Conservation (phyloP, 2,329 filamentous ascomycete species). For the Metarhizium sp. region DNA sequence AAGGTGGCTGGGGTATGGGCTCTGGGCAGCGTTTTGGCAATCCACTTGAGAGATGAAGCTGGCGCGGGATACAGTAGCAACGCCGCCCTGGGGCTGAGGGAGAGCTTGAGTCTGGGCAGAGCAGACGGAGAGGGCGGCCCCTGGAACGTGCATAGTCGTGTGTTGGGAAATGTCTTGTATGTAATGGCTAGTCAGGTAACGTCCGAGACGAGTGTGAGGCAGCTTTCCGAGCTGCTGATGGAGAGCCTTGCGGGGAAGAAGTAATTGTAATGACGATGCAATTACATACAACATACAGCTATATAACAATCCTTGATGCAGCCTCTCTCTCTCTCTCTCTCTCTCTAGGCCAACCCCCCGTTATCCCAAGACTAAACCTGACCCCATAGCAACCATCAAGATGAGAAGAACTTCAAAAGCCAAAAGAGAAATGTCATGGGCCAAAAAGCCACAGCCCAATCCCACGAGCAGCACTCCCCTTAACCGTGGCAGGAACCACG, state of each 20-base stretch:
- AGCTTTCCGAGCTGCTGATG: slow-evolving; percentile 13
- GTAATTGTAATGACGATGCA: neutral
- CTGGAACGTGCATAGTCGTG: slow-evolving; percentile 44
- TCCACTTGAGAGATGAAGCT: slow-evolving; percentile 38
- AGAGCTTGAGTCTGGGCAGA: slow-evolving; percentile 18
- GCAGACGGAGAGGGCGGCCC: slow-evolving; percentile 14
- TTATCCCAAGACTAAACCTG: too few species aligned
- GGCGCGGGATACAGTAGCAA: slow-evolving; percentile 38
- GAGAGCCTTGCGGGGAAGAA: slow-evolving; percentile 1
- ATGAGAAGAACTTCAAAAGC: neutral
- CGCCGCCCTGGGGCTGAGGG: slow-evolving; percentile 34
- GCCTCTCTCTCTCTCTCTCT: too few species aligned
- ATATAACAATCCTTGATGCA: too few species aligned
- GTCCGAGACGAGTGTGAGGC: slow-evolving; percentile 16
- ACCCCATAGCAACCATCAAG: neutral
- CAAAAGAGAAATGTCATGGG: neutral
- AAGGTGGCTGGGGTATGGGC: slow-evolving; percentile 60
- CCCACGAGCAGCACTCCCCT: neutral
- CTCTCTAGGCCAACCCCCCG: too few species aligned
- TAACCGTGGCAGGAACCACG: neutral
- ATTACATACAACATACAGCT: too few species aligned
- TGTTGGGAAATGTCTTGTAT: slow-evolving; percentile 50
- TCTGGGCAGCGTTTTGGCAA: slow-evolving; percentile 64
- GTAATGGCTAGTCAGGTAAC: slow-evolving; percentile 45
- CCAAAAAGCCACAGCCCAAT: neutral